phyloP scores from a whole-genome alignment of 768 basidiomycete species.

The Boletus bicolor region DNA sequence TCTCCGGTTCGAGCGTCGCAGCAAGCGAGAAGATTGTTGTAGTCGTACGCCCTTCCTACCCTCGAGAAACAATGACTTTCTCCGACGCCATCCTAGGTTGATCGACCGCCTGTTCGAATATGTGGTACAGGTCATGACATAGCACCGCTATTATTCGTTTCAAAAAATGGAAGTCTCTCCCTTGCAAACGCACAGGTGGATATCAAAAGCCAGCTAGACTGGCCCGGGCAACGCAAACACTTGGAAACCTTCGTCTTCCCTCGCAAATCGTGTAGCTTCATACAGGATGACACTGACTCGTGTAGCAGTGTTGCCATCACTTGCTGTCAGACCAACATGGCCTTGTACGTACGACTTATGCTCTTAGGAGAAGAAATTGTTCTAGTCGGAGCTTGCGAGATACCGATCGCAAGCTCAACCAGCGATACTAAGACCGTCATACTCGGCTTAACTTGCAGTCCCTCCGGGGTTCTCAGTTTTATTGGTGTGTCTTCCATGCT shows the following conservation, averaged over 20 bases:
- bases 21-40: slow-evolving; percentile 40
- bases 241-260: slow-evolving; percentile 32
- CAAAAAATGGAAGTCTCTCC: slow-evolving; percentile 33
- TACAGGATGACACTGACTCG: slow-evolving; percentile 14
- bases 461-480: slow-evolving; percentile 47
- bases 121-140: slow-evolving; percentile 30
- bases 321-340: slow-evolving; percentile 20
- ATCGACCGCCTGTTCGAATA: slow-evolving; percentile 40
- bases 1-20: slow-evolving; percentile 34
- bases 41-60: slow-evolving; percentile 38
- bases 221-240: slow-evolving; percentile 28
- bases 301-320: slow-evolving; percentile 14
- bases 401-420: slow-evolving; percentile 14
- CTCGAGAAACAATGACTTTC: slow-evolving; percentile 6
- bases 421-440: background rate
- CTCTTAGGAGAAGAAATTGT: slow-evolving; percentile 20
- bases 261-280: slow-evolving; percentile 27
- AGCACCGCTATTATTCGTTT: slow-evolving; percentile 32
- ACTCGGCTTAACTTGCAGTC: slow-evolving; percentile 32
- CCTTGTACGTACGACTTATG: slow-evolving; percentile 22
- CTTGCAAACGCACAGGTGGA: slow-evolving; percentile 29
- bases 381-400: slow-evolving; percentile 19
- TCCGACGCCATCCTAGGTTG: slow-evolving; percentile 36
- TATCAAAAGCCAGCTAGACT: slow-evolving; percentile 23
- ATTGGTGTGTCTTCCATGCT: slow-evolving; percentile 39